These are phyloP conservation scores for Stagonosporopsis tanaceti DNA, from an alignment of 2,329 filamentous ascomycete genomes.

Conservation along the genomic window DNA sequence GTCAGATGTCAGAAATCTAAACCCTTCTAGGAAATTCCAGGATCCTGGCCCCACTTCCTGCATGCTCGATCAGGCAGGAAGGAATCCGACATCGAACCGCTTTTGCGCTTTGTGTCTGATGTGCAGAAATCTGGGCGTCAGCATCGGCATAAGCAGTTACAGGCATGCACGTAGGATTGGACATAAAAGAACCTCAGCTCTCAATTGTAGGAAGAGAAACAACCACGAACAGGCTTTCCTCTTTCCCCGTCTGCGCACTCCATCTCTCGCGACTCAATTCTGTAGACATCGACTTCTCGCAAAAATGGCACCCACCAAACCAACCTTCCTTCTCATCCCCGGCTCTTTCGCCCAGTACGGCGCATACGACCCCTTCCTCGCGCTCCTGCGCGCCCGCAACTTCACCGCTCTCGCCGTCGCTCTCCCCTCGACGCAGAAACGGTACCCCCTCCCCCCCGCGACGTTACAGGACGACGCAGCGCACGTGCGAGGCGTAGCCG, in stretches of 20 bases:
- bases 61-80: not conserved
- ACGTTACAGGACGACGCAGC: conserved; percentile 39
- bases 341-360: conserved; percentile 28
- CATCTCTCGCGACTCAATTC: too few relatives aligned
- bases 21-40: not conserved
- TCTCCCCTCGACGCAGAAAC: conserved; percentile 26
- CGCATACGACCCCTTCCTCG: conserved; percentile 22
- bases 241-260: not conserved
- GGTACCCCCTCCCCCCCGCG: conserved; percentile 21
- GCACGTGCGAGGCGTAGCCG: conserved; percentile 31
- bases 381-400: conserved; percentile 14
- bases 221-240: too few relatives aligned
- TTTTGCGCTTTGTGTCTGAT: not conserved
- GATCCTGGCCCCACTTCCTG: not conserved
- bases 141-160: not conserved
- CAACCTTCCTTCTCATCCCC: conserved; percentile 31
- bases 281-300: not conserved
- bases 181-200: not conserved
- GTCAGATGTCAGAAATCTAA: not conserved
- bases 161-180: not conserved
- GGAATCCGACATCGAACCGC: not conserved
- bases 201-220: not conserved
- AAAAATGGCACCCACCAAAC: conserved; percentile 8
- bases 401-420: conserved; percentile 23
- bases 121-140: conserved; percentile 1